Evolutionary conservation across 78 protist species (phyloP), one percentile per base, ranked within the genome.

Genomic region (Dictyostelium brefeldianum): DNA sequence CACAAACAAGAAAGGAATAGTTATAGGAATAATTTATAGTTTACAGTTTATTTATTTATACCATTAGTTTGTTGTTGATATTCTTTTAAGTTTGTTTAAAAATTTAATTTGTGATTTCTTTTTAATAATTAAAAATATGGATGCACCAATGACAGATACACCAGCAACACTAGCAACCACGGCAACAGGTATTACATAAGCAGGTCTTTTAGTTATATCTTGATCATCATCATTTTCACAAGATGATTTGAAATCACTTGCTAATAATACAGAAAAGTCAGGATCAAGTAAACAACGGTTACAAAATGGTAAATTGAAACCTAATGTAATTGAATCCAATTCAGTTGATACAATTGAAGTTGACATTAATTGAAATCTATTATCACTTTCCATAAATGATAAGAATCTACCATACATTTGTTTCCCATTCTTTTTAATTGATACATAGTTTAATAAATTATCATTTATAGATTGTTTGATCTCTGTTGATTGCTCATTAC

Each of bases 281-380:
- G 70, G 70, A 62, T 62, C 70, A 22, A 62, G 9, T 62, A 62
- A 62, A 62, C 70, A 62, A n/a, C n/a, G n/a, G n/a, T 62, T 62
- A 25, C 70, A 62, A 62, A 22, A 11, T 62, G 70, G 70, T 62
- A 62, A 62, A 62, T 62, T 22, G 5, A 62, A 62, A 62, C 70
- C 70, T 25, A 62, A 25, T 11, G 17, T 25, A 62, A 62, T 62
- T 57, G 67, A 57, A 18, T n/a, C 67, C 1, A 18, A 7, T n/a
- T n/a, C 67, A n/a, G 31, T 57, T 57, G 29, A n/a, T 7, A 57
- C 67, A 5, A 62, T 25, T 25, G 27, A 20, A 6, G 70, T 62
- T 62, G 43, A 25, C 70, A 62, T 62, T 25, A 11, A 62, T 25
- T 25, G 20, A n/a, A 9, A 8, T 62, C 70, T 62, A 62, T 25